Evolutionary conservation across 495 filamentous ascomycete genomes (phyloP).

Genomic region (Aspergillus affinis): DNA sequence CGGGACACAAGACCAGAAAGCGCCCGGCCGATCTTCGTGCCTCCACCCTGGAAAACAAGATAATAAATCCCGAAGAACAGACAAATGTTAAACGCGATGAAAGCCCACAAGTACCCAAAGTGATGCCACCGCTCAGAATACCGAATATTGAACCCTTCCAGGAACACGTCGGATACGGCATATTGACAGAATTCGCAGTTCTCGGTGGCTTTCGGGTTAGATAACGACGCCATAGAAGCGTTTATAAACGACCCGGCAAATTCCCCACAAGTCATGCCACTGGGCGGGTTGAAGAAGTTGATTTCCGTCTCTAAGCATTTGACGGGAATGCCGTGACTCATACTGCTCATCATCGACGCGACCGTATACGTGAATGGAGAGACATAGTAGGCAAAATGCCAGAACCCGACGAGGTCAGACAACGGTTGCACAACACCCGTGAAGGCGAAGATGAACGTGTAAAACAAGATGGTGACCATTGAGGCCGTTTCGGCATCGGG

Average conservation of each 20-base stretch:
- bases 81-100: not conserved
- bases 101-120: not conserved
- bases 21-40: not conserved
- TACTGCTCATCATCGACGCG: not conserved
- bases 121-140: not conserved
- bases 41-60: not conserved
- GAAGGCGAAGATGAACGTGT: constrained; percentile 49
- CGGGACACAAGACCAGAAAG: not conserved
- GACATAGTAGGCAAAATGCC: constrained; percentile 53
- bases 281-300: not conserved
- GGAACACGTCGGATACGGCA: not conserved
- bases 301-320: not conserved
- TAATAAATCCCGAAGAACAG: not conserved
- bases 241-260: not conserved
- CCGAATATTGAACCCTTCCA: not conserved
- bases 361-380: constrained; percentile 57
- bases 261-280: not conserved
- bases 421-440: constrained; percentile 28
- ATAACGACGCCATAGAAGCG: not conserved
- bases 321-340: not conserved
- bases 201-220: not conserved
- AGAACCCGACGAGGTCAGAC: constrained; percentile 16
- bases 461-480: constrained; percentile 44
- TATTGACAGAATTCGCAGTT: not conserved
- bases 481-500: constrained; percentile 39